A percentile compares a stretch with the other conserved stretches of the same genome.
These are phyloP conservation scores for Dentipellis fragilis DNA, from an alignment of 768 basidiomycete genomes.

Conservation along the genomic window DNA sequence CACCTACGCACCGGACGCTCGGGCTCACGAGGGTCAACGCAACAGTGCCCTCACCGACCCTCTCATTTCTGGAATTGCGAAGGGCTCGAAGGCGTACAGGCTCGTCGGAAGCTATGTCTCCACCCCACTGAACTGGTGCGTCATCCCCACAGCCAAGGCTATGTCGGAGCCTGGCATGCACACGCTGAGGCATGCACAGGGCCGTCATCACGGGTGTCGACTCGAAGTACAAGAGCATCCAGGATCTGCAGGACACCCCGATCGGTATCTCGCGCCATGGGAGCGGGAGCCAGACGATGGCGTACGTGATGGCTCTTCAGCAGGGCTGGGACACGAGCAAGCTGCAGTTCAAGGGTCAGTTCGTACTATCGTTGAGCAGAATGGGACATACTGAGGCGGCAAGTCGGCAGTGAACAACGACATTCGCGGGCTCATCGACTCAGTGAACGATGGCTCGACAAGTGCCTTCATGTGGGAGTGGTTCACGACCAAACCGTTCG, in stretches of 20 bases:
- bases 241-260: slow-evolving; percentile 69
- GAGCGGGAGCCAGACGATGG: slow-evolving; percentile 93
- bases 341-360: slow-evolving; percentile 62
- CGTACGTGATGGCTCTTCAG: slow-evolving; percentile 85
- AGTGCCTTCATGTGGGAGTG: slow-evolving; percentile 95
- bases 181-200: slow-evolving; percentile 32
- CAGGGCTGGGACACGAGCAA: slow-evolving; percentile 65
- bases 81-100: slow-evolving; percentile 80
- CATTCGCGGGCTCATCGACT: slow-evolving; percentile 70
- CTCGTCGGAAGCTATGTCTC: slow-evolving; percentile 88
- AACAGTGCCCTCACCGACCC: slow-evolving; percentile 81
- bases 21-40: background rate
- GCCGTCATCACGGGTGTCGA: slow-evolving; percentile 85
- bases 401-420: slow-evolving; percentile 58
- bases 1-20: background rate
- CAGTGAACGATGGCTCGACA: slow-evolving; percentile 82
- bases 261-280: slow-evolving; percentile 86
- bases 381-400: too few relatives aligned
- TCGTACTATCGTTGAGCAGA: background rate
- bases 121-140: slow-evolving; percentile 79
- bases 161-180: too few relatives aligned
- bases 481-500: slow-evolving; percentile 81
- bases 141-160: background rate
- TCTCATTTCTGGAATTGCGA: slow-evolving; percentile 86
- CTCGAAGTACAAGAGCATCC: slow-evolving; percentile 56